These are phyloP conservation scores for Pichia sp. DNA, from an alignment of 1,139 yeast species.

Conservation along the genomic window DNA sequence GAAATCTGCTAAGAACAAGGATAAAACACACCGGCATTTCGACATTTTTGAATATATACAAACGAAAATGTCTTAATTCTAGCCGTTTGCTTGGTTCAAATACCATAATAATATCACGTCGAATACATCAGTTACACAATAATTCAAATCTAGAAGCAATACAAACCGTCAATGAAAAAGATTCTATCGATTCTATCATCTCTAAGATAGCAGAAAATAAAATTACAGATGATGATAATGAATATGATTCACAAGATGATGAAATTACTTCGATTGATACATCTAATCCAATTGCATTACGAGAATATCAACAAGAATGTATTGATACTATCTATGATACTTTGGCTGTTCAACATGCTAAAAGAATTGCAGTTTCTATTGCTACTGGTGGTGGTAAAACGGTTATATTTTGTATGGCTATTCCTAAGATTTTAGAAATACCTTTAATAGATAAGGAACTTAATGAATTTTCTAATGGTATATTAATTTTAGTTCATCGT, in stretches of 20 bases:
- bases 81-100: too few relatives aligned
- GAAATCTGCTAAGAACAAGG: too few relatives aligned
- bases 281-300: constrained; percentile 3
- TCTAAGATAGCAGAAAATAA: too few relatives aligned
- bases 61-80: too few relatives aligned
- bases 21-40: too few relatives aligned
- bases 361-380: constrained; percentile 72
- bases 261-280: not conserved
- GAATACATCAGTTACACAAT: too few relatives aligned
- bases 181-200: too few relatives aligned
- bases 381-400: constrained; percentile 98
- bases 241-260: too few relatives aligned
- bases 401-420: constrained; percentile 66
- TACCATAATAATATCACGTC: too few relatives aligned
- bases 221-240: not conserved
- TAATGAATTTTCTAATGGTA: constrained; percentile 37
- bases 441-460: constrained; percentile 19
- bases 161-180: too few relatives aligned
- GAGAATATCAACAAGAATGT: constrained; percentile 63
- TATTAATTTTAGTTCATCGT: constrained; percentile 74
- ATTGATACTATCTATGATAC: constrained; percentile 50
- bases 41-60: too few relatives aligned
- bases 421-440: constrained; percentile 41
- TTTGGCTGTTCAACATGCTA: constrained; percentile 36
- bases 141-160: too few relatives aligned